A percentile compares a stretch with the other conserved stretches of the same genome.
Evolutionary conservation across 2,329 filamentous ascomycete species (phyloP).

Genomic region (Monilinia polystroma): DNA sequence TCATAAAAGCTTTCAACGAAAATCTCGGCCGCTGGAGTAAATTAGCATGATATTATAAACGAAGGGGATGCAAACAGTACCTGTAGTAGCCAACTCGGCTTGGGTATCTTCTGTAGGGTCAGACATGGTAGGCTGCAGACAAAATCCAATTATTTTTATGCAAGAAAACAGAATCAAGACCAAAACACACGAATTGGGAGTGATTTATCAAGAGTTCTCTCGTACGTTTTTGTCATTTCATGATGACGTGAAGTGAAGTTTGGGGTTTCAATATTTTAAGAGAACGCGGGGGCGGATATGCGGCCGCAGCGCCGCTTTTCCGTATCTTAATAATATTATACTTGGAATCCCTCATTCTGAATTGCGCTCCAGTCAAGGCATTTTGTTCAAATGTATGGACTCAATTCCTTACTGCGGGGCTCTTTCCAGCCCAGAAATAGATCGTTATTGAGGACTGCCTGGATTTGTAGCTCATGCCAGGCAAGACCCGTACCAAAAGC

Average conservation of each 20-base stretch:
- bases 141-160: background rate
- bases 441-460: slow-evolving; percentile 24
- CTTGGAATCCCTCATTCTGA: background rate
- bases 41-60: slow-evolving; percentile 15
- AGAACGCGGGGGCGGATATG: slow-evolving; percentile 10
- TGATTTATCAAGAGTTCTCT: background rate
- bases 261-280: background rate
- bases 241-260: slow-evolving; percentile 12
- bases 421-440: slow-evolving; percentile 25
- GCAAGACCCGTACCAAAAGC: slow-evolving; percentile 16
- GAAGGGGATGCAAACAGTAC: slow-evolving; percentile 24
- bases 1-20: slow-evolving; percentile 76
- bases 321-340: background rate
- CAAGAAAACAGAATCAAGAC: background rate
- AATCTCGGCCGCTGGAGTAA: slow-evolving; percentile 59
- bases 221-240: background rate
- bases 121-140: slow-evolving; percentile 35
- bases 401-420: slow-evolving; percentile 28
- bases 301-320: slow-evolving; percentile 9
- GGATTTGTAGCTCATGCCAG: slow-evolving; percentile 35
- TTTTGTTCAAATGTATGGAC: slow-evolving; percentile 23
- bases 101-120: slow-evolving; percentile 50
- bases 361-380: background rate
- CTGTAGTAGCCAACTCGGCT: slow-evolving; percentile 42
- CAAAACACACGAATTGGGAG: background rate